These are phyloP conservation scores for Colletotrichum trifolii DNA, from an alignment of 2,329 filamentous ascomycete genomes.

Conservation along the genomic window DNA sequence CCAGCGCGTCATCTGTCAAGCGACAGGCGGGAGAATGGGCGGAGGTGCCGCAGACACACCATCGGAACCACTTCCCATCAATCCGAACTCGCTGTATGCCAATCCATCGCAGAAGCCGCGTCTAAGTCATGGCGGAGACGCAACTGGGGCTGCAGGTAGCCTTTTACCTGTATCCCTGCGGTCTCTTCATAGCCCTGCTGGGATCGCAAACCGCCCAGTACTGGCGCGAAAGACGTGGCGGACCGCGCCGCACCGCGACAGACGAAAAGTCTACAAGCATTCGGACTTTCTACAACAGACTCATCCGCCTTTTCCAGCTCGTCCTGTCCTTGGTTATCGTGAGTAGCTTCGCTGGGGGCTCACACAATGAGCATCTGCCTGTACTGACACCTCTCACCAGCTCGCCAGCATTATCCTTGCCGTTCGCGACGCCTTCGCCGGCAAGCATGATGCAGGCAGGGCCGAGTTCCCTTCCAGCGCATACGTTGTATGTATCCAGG, in stretches of 20 bases:
- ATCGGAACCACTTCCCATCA: constrained; percentile 8
- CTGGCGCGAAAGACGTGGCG: constrained; percentile 46
- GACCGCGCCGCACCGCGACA: constrained; percentile 40
- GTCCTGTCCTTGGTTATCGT: constrained; percentile 45
- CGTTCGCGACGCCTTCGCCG: constrained; percentile 46
- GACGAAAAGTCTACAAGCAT: constrained; percentile 42
- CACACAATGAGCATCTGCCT: background rate
- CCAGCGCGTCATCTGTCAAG: background rate
- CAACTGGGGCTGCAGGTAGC: constrained; percentile 50
- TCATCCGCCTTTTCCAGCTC: constrained; percentile 51
- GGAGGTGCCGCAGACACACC: constrained; percentile 25
- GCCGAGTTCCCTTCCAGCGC: constrained; percentile 53
- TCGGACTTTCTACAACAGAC: constrained; percentile 44
- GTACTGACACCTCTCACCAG: background rate
- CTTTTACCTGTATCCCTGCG: constrained; percentile 55
- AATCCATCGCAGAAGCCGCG: constrained; percentile 5
- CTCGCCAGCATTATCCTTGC: constrained; percentile 48
- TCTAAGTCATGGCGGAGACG: constrained; percentile 46
- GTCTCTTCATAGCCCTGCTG: constrained; percentile 50
- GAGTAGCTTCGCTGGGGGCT: background rate
- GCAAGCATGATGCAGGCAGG: constrained; percentile 41
- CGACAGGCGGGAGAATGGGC: constrained; percentile 3
- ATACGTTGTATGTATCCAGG: constrained; percentile 47
- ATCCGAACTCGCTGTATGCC: constrained; percentile 9
- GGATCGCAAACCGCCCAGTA: constrained; percentile 51